Evolutionary conservation across 306 rosid species (phyloP).

Genomic region (Dalbergia cochinchinensis): DNA sequence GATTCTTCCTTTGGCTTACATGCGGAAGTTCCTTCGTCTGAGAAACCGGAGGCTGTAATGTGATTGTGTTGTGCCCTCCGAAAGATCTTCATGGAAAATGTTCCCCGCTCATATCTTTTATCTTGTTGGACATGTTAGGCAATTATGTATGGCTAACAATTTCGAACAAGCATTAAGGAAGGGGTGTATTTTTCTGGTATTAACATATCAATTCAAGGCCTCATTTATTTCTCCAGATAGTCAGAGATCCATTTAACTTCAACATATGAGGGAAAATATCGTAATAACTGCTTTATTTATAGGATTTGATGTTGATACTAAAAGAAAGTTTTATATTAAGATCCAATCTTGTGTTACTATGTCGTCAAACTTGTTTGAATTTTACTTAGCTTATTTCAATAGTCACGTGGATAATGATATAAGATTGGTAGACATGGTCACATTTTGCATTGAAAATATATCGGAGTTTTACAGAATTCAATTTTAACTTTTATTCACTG

Average conservation of each 20-base stretch:
- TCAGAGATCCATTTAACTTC: background rate
- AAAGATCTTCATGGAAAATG: conserved; percentile 44
- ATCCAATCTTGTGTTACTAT: too few species aligned
- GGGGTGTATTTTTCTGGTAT: conserved; percentile 43
- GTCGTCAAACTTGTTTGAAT: too few species aligned
- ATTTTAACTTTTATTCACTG: too few species aligned
- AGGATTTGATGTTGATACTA: too few species aligned
- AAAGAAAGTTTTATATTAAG: too few species aligned
- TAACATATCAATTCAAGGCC: conserved; percentile 29
- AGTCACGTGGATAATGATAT: too few species aligned
- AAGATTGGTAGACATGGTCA: too few species aligned
- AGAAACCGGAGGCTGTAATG: conserved; percentile 48
- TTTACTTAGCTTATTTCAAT: too few species aligned
- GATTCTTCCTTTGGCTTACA: conserved; percentile 52
- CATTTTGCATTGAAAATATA: too few species aligned
- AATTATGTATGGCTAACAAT: conserved; percentile 49
- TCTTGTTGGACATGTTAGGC: conserved; percentile 54
- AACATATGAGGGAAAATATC: background rate
- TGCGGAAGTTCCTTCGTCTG: conserved; percentile 44
- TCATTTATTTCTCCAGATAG: background rate
- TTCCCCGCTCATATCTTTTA: conserved; percentile 29
- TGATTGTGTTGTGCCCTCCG: conserved; percentile 36
- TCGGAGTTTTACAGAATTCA: too few species aligned
- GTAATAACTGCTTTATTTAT: background rate
- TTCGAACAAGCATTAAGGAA: conserved; percentile 53